A percentile compares a stretch with the other conserved stretches of the same genome.
These are phyloP conservation scores for Cystobasidium onofrii DNA, from an alignment of 768 basidiomycete species.

Conservation along the genomic window DNA sequence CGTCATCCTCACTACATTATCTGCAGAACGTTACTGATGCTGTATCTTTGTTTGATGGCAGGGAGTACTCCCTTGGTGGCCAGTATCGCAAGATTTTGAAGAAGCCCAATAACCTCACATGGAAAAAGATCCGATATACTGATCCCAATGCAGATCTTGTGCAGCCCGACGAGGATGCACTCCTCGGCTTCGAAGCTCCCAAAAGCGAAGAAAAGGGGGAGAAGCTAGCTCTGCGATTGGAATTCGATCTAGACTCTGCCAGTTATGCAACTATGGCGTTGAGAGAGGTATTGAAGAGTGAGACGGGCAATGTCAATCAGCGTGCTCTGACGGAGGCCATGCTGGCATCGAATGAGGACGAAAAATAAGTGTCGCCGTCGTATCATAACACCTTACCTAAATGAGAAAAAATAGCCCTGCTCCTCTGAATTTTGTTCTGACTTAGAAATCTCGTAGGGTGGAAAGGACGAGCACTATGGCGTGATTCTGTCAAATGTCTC, in stretches of 20 bases:
- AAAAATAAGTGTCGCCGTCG: not conserved
- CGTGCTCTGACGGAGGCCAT: conserved; percentile 21
- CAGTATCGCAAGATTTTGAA: conserved; percentile 90
- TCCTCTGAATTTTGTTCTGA: too few species aligned
- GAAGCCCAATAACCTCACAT: conserved; percentile 68
- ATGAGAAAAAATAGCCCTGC: too few species aligned
- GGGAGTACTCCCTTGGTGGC: conserved; percentile 60
- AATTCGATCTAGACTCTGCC: conserved; percentile 75
- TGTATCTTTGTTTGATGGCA: not conserved
- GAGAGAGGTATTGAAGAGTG: conserved; percentile 86
- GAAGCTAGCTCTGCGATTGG: conserved; percentile 79
- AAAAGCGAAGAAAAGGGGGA: conserved; percentile 59
- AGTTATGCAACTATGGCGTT: conserved; percentile 98
- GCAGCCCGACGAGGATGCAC: conserved; percentile 87
- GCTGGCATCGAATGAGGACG: not conserved
- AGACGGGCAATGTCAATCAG: conserved; percentile 56
- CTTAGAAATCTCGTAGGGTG: too few species aligned
- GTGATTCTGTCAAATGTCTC: too few species aligned
- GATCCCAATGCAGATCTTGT: conserved; percentile 85
- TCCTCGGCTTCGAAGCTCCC: conserved; percentile 72
- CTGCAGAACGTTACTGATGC: too few species aligned
- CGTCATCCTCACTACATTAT: too few species aligned
- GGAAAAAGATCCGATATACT: conserved; percentile 77
- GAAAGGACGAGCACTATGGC: too few species aligned
- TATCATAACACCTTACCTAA: too few species aligned